These are phyloP conservation scores for Solanum tarapatanum DNA, from an alignment of 257 asterid genomes.

Conservation along the genomic window DNA sequence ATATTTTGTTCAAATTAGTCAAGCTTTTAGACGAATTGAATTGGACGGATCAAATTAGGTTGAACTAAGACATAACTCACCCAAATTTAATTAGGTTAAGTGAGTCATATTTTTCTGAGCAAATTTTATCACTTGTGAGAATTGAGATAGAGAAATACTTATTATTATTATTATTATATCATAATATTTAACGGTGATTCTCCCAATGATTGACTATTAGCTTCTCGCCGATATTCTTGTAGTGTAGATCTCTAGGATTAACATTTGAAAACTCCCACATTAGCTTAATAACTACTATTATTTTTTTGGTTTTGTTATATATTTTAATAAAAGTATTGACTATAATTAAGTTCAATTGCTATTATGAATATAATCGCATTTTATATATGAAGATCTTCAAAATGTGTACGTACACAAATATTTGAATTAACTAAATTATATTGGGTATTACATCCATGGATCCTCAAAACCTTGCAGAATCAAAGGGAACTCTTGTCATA, in stretches of 20 bases:
- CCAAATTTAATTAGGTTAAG: background rate
- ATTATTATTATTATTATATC: background rate
- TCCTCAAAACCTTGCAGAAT: background rate
- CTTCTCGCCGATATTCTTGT: background rate
- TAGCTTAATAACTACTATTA: background rate
- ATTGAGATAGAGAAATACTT: background rate
- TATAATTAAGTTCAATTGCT: background rate
- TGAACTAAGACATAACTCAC: background rate
- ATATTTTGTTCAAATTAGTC: background rate
- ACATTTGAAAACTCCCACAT: background rate
- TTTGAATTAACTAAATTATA: background rate
- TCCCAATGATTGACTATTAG: background rate
- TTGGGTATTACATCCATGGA: background rate
- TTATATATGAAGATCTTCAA: background rate
- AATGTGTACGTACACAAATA: background rate
- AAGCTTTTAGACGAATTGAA: background rate
- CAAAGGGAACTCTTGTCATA: background rate
- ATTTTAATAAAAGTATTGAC: background rate
- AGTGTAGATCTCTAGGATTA: background rate
- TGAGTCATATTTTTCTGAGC: background rate
- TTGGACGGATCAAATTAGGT: background rate
- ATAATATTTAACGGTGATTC: background rate
- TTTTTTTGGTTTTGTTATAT: background rate
- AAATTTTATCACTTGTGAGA: background rate
- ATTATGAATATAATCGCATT: background rate